Evolutionary conservation across 257 asterid species (phyloP).

Genomic region (Knoxia roxburghii): DNA sequence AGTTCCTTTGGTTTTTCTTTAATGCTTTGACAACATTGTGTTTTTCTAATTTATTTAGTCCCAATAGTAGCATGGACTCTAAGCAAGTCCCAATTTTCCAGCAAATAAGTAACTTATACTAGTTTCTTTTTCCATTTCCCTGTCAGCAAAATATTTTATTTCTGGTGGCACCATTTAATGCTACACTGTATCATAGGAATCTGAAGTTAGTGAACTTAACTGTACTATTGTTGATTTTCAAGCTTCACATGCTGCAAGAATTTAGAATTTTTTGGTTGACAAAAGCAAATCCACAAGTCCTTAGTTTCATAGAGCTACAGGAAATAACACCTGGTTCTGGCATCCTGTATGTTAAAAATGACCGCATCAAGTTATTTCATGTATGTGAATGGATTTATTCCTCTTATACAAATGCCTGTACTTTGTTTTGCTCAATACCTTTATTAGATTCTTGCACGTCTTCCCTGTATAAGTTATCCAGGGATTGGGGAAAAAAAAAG

Average conservation of each 20-base stretch:
- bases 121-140: neutral
- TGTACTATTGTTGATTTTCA: neutral
- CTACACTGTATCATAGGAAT: too few relatives aligned
- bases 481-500: too few relatives aligned
- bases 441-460: neutral
- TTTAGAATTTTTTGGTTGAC: neutral
- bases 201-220: neutral
- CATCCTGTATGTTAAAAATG: neutral
- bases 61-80: neutral
- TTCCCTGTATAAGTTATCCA: too few relatives aligned
- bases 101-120: neutral
- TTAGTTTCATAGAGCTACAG: too few relatives aligned
- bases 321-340: neutral
- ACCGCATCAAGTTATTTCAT: neutral
- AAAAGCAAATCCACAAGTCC: neutral
- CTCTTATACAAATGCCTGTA: neutral
- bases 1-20: neutral
- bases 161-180: neutral
- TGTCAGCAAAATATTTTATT: neutral
- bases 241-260: neutral
- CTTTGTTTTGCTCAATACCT: neutral
- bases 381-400: neutral
- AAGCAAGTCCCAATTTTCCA: neutral
- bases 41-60: neutral
- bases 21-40: neutral